phyloP scores from a whole-genome alignment of 2,329 filamentous ascomycete species.

The Chaetoscypha palmicola region DNA sequence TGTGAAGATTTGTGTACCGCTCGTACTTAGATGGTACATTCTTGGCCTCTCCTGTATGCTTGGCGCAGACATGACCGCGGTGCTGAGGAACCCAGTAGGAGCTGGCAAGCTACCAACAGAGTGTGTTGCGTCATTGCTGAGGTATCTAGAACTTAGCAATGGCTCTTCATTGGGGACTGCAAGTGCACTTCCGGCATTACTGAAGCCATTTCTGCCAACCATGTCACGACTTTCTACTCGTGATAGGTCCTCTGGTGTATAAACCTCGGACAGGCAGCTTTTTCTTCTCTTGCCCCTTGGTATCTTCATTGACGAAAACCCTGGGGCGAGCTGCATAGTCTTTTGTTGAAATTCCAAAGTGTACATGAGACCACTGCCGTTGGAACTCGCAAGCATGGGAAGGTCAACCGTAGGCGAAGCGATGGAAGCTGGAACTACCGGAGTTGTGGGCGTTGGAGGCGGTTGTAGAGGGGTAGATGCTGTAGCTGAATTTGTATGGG shows the following conservation, averaged over 20 bases:
- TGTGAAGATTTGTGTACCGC: conserved; percentile 28
- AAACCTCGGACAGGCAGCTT: conserved; percentile 27
- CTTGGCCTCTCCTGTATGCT: conserved; percentile 5
- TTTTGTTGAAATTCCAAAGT: not conserved
- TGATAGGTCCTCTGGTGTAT: conserved; percentile 19
- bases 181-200: conserved; percentile 14
- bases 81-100: not conserved
- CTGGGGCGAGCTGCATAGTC: conserved; percentile 1
- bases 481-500: not conserved
- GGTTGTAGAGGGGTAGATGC: conserved; percentile 1
- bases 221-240: not conserved
- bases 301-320: conserved; percentile 10
- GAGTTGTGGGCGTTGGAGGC: not conserved
- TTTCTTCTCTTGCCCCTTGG: conserved; percentile 13
- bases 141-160: not conserved
- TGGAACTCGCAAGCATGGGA: not conserved
- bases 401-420: not conserved
- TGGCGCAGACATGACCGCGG: not conserved
- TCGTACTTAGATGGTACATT: conserved; percentile 23
- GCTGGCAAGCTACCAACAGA: not conserved
- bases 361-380: not conserved
- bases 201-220: conserved; percentile 10
- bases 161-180: conserved; percentile 14
- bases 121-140: not conserved
- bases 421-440: not conserved